phyloP scores from a whole-genome alignment of 805 yeast species.

The Jamesozyma spencerorum region DNA sequence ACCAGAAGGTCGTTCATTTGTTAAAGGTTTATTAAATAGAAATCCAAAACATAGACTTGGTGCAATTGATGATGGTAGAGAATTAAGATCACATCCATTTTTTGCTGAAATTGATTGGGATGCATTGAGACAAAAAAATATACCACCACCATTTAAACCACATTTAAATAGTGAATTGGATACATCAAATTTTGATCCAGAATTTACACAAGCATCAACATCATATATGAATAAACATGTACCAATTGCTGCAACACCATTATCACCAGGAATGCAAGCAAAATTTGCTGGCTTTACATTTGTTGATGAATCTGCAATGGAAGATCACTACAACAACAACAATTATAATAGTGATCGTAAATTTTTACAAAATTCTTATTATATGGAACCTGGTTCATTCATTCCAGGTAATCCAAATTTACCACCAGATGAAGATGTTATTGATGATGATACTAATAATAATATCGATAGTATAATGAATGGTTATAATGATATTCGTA shows the following conservation, averaged over 20 bases:
- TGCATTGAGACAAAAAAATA: conserved; percentile 60
- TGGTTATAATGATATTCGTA: conserved; percentile 25
- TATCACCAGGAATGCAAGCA: conserved; percentile 91
- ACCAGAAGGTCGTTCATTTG: conserved; percentile 89
- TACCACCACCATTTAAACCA: conserved; percentile 96
- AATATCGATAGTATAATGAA: conserved; percentile 21
- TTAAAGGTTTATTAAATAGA: conserved; percentile 87
- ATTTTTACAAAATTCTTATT: conserved; percentile 31
- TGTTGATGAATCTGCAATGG: conserved; percentile 88
- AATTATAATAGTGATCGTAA: conserved; percentile 28
- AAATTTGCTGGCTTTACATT: conserved; percentile 95
- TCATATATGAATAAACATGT: conserved; percentile 61
- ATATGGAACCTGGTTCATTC: conserved; percentile 56
- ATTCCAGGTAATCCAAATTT: conserved; percentile 72
- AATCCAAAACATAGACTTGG: conserved; percentile 95
- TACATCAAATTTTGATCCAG: conserved; percentile 96
- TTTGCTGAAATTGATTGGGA: conserved; percentile 91
- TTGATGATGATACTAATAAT: conserved; percentile 40
- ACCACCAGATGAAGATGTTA: conserved; percentile 78
- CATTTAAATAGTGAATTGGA: conserved; percentile 85
- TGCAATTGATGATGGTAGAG: conserved; percentile 84
- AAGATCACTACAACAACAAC: conserved; percentile 57
- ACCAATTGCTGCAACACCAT: conserved; percentile 47
- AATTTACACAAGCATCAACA: conserved; percentile 86
- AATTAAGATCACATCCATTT: conserved; percentile 84